Conservation (phyloP, 1,139 yeast species). For the Arxiozyma slooffiae region DNA sequence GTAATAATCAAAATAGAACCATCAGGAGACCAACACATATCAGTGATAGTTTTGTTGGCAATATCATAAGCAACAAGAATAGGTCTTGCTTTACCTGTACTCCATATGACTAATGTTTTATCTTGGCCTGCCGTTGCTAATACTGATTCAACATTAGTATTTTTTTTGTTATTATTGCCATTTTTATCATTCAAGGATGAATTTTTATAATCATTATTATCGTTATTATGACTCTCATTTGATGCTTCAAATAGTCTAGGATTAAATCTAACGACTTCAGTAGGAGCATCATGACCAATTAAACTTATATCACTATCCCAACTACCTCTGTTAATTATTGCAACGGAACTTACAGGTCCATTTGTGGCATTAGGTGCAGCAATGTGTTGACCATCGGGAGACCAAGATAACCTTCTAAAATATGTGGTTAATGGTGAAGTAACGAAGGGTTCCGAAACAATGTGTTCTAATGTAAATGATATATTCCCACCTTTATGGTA, state of each 20-base stretch:
- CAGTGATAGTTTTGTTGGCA: slow-evolving; percentile 55
- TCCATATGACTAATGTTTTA: slow-evolving; percentile 62
- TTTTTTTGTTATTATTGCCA: slow-evolving; percentile 7
- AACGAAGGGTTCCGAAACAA: slow-evolving; percentile 72
- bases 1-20: slow-evolving; percentile 65
- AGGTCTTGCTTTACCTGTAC: slow-evolving; percentile 52
- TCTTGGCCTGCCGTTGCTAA: slow-evolving; percentile 79
- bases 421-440: slow-evolving; percentile 89
- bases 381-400: slow-evolving; percentile 94
- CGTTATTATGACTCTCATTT: slow-evolving; percentile 5
- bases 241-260: slow-evolving; percentile 49
- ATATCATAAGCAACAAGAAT: slow-evolving; percentile 56
- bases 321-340: slow-evolving; percentile 77
- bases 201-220: too few relatives aligned
- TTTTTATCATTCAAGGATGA: too few relatives aligned
- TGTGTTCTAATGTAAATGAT: slow-evolving; percentile 77
- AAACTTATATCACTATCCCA: slow-evolving; percentile 86
- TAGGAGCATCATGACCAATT: slow-evolving; percentile 94
- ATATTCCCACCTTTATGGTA: slow-evolving; percentile 72
- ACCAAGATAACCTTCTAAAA: slow-evolving; percentile 89
- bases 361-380: slow-evolving; percentile 96
- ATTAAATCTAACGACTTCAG: slow-evolving; percentile 85
- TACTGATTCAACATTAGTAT: slow-evolving; percentile 35
- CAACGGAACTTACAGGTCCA: slow-evolving; percentile 89
- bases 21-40: slow-evolving; percentile 67